Conservation (phyloP, 768 basidiomycete genomes). For the Amanita pseudoporphyria region DNA sequence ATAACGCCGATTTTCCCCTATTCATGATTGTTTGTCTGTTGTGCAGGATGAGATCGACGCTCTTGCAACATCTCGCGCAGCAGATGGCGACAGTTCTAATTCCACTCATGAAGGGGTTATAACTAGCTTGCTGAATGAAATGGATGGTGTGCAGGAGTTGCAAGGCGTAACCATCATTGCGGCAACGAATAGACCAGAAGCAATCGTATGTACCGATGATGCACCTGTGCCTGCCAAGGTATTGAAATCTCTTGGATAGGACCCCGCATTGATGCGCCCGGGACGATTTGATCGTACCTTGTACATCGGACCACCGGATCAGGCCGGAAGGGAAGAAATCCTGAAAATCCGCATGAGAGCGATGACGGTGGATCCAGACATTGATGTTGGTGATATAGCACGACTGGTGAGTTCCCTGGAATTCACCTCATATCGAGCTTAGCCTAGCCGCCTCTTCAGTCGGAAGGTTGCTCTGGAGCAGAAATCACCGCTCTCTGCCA, state of each 20-base stretch:
- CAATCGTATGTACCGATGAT: constrained; percentile 38
- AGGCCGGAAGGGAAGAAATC: constrained; percentile 73
- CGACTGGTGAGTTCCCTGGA: constrained; percentile 38
- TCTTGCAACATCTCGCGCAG: constrained; percentile 68
- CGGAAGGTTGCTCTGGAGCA: constrained; percentile 93
- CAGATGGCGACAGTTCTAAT: constrained; percentile 34
- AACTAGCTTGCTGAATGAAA: constrained; percentile 90
- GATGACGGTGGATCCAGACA: constrained; percentile 71
- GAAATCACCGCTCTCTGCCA: constrained; percentile 90
- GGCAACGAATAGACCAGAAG: constrained; percentile 92
- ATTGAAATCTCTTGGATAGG: constrained; percentile 36
- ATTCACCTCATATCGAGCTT: not conserved
- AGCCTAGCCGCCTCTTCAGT: constrained; percentile 34
- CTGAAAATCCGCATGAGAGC: constrained; percentile 62
- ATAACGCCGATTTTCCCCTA: not conserved
- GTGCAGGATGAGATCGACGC: constrained; percentile 94
- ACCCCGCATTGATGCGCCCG: constrained; percentile 90
- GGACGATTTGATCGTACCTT: constrained; percentile 91
- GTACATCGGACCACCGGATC: constrained; percentile 90
- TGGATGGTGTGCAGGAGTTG: constrained; percentile 96
- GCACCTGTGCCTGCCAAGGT: not conserved
- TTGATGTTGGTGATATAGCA: constrained; percentile 64
- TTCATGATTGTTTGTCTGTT: constrained; percentile 1
- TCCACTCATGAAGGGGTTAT: constrained; percentile 76
- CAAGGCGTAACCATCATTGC: constrained; percentile 93